Conservation (phyloP, 495 filamentous ascomycete genomes). For the Xylaria longipes region DNA sequence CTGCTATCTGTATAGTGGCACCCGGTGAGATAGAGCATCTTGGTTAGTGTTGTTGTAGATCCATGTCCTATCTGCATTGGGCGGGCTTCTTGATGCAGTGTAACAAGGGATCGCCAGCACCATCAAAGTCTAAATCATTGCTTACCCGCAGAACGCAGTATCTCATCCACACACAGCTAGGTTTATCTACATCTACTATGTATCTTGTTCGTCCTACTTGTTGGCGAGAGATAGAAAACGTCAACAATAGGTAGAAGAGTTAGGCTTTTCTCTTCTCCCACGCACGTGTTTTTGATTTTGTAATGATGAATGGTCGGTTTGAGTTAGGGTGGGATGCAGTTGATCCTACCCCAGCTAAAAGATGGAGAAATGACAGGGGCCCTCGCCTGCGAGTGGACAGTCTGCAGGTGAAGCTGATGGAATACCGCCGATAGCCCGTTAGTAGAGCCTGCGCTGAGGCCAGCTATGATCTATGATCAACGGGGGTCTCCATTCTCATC, state of each 20-base stretch:
- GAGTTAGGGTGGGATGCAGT: constrained; percentile 15
- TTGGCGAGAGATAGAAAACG: neutral
- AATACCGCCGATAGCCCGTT: neutral
- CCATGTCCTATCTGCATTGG: constrained; percentile 16
- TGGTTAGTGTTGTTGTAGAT: neutral
- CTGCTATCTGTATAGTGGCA: constrained; percentile 10
- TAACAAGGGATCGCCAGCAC: neutral
- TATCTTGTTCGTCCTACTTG: neutral
- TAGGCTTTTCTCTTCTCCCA: neutral
- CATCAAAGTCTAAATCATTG: neutral
- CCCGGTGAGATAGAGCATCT: neutral
- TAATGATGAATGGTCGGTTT: neutral
- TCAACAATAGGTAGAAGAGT: neutral
- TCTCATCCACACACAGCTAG: neutral
- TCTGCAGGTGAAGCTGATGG: neutral
- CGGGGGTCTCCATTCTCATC: neutral
- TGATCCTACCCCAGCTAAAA: constrained; percentile 7
- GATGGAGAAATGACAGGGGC: neutral
- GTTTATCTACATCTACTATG: neutral
- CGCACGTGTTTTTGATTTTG: constrained; percentile 1
- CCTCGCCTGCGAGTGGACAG: neutral
- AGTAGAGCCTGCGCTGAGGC: neutral
- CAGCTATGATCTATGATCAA: neutral
- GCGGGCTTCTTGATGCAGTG: constrained; percentile 5
- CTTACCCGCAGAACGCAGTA: neutral